Percentiles rank a stretch among this genome's conserved stretches.
These are phyloP conservation scores for Cryomyces minteri DNA, from an alignment of 495 filamentous ascomycete species.

Conservation along the genomic window DNA sequence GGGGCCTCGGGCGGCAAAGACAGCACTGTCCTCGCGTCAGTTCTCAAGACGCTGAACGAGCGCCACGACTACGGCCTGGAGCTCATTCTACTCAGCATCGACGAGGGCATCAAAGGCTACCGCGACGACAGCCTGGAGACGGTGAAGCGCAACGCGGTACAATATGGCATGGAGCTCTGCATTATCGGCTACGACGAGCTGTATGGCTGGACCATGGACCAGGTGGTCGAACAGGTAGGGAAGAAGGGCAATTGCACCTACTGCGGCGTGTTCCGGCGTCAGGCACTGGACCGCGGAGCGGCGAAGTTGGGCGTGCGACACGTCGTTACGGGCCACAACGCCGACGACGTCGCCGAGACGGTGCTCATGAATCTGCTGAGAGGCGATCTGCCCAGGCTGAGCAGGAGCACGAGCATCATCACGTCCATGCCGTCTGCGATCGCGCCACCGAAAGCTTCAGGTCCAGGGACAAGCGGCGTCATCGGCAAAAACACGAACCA, in stretches of 20 bases:
- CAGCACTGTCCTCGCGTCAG: conserved; percentile 85
- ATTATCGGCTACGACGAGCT: conserved; percentile 88
- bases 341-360: conserved; percentile 96
- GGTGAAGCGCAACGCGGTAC: conserved; percentile 78
- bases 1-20: conserved; percentile 96
- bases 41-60: conserved; percentile 87
- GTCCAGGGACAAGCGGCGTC: neutral
- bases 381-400: conserved; percentile 74
- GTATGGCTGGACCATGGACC: conserved; percentile 99
- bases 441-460: conserved; percentile 32
- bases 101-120: conserved; percentile 95
- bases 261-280: conserved; percentile 87
- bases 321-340: conserved; percentile 95
- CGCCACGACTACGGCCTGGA: conserved; percentile 74
- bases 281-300: conserved; percentile 86
- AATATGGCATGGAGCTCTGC: conserved; percentile 78
- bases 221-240: conserved; percentile 85
- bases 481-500: neutral
- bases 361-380: conserved; percentile 92
- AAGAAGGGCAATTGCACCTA: conserved; percentile 99
- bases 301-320: conserved; percentile 75
- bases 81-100: conserved; percentile 74
- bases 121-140: conserved; percentile 90
- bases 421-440: conserved; percentile 42
- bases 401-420: conserved; percentile 80